Conservation (phyloP, 2,329 filamentous ascomycete species). For the Chalara sp. region DNA sequence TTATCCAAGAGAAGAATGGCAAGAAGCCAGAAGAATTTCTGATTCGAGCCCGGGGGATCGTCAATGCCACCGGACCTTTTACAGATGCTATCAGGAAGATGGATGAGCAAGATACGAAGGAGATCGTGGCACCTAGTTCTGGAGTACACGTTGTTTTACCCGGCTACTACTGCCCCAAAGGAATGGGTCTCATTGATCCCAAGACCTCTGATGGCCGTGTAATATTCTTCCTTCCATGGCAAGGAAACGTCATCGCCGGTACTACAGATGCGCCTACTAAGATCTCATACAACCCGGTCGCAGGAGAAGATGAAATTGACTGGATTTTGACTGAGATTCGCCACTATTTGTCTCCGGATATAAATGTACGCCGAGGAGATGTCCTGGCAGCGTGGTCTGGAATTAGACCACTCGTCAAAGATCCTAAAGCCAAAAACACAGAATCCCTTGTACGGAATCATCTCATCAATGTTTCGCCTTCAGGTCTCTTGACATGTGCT, state of each 20-base stretch:
- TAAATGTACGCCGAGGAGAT: constrained; percentile 77
- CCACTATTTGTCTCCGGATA: constrained; percentile 75
- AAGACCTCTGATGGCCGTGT: constrained; percentile 82
- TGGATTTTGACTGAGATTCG: constrained; percentile 84
- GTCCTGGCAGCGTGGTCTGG: constrained; percentile 89
- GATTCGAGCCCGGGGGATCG: constrained; percentile 71
- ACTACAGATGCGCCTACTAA: constrained; percentile 75
- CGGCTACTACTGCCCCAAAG: constrained; percentile 76
- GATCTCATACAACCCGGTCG: constrained; percentile 67
- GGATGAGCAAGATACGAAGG: constrained; percentile 64
- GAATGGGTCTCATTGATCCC: constrained; percentile 85
- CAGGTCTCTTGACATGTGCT: constrained; percentile 76
- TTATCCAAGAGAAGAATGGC: constrained; percentile 60
- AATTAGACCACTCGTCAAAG: constrained; percentile 78
- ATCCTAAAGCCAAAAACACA: constrained; percentile 79
- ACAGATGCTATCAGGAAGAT: constrained; percentile 80
- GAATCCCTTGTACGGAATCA: constrained; percentile 86
- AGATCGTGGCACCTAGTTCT: constrained; percentile 79
- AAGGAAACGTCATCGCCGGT: constrained; percentile 85
- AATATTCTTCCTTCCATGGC: constrained; percentile 91
- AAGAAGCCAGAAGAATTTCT: constrained; percentile 55
- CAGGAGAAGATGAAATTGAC: constrained; percentile 76
- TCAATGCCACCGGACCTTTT: constrained; percentile 87
- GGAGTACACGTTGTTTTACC: constrained; percentile 83
- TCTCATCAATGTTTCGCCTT: constrained; percentile 70